phyloP scores from a whole-genome alignment of 345 rosid genomes.

The Populus euphratica region DNA sequence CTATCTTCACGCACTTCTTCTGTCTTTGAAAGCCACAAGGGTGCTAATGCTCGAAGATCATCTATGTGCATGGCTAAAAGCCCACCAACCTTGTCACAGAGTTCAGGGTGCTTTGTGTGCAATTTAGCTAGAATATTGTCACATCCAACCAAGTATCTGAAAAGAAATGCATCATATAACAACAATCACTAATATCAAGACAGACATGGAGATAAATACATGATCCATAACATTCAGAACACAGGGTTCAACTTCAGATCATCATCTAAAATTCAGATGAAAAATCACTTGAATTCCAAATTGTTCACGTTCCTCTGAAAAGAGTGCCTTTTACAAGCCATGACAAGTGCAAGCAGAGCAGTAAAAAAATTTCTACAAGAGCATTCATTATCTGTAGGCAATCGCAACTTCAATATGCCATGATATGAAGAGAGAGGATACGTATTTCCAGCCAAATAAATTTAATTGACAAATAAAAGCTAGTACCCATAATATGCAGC shows the following conservation, averaged over 20 bases:
- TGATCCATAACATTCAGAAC: not conserved
- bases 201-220: not conserved
- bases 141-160: conserved; percentile 90
- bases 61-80: conserved; percentile 96
- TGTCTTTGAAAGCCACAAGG: conserved; percentile 94
- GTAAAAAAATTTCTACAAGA: not conserved
- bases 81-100: conserved; percentile 97
- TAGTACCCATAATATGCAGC: conserved; percentile 91
- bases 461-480: not conserved
- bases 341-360: conserved; percentile 7
- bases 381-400: not conserved
- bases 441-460: not conserved
- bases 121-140: conserved; percentile 78
- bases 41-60: conserved; percentile 86
- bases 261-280: not conserved
- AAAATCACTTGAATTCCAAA: conserved; percentile 3
- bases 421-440: conserved; percentile 4
- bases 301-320: conserved; percentile 2
- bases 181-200: not conserved
- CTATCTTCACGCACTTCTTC: conserved; percentile 93
- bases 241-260: conserved; percentile 3
- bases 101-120: conserved; percentile 77
- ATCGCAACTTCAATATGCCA: not conserved
- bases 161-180: conserved; percentile 5
- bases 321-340: not conserved